Evolutionary conservation across 106 monocot species (phyloP), one percentile per base, ranked within the genome.

Genomic region (Dendrobium officinale): DNA sequence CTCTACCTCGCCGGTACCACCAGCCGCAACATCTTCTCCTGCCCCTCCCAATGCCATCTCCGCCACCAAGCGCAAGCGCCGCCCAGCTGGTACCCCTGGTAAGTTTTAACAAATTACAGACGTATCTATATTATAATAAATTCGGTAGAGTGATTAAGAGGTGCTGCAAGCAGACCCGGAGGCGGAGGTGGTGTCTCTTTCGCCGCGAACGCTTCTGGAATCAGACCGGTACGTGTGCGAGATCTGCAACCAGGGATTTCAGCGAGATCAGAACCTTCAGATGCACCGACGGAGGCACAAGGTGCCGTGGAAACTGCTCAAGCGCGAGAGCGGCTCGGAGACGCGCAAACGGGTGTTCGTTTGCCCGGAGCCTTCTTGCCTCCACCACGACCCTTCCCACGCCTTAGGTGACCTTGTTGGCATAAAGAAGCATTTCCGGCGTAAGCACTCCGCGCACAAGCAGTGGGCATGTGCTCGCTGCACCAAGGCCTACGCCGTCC

Each of bases 281-380:
- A 96, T 96, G 96, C 96, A 96, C 89, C 86, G 93, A 55, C 79
- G 96, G 43, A 78, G 96, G 78, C 96, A 96, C 87, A 96, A 96
- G 87, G 96, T 96, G 31, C 96, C 96, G 19, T 96, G 96, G 96
- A 92, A 92, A 83, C 93, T 96, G 33, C 80, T 94, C 56, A 96
- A 92, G 89, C 80, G 92, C 49, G 90, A 90, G 83, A 73, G 81
- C 42, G 75, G 77, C 10, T 73, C 83, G 26, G 88, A 79, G 73
- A 87, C 51, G 78, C 54, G 87, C 77, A 93, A 90, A 81, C 81
- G 93, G 67, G 96, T 96, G 13, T 96, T 90, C 87, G 96, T 96
- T 3, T 96, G 96, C 83, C 96, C 96, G 17, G 96, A 96, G 83
- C 86, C 93, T 19, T 92, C 82, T 75, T 96, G 96, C 72, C 90